phyloP scores from a whole-genome alignment of 306 rosid species.

The Senna tora region DNA sequence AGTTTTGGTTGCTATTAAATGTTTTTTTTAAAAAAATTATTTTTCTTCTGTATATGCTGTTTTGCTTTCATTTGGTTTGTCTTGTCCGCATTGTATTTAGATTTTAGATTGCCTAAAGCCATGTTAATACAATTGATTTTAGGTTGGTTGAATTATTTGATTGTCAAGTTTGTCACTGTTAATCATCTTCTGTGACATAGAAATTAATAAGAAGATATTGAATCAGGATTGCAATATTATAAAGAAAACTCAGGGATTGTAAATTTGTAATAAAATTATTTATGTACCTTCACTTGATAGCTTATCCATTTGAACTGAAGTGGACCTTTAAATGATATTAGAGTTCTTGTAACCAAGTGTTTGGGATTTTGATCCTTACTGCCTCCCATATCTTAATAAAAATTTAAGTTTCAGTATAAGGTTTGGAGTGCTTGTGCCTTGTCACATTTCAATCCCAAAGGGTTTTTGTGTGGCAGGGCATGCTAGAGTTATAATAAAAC shows the following conservation, averaged over 20 bases:
- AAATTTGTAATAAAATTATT: too few relatives aligned
- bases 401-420: background rate
- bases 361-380: background rate
- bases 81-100: background rate
- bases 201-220: slow-evolving; percentile 12
- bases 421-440: background rate
- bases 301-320: too few relatives aligned
- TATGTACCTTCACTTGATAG: background rate
- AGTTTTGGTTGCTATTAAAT: slow-evolving; percentile 14
- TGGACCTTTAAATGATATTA: background rate
- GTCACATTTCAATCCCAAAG: background rate
- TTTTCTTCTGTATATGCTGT: slow-evolving; percentile 25
- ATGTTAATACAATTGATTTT: background rate
- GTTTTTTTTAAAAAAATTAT: slow-evolving; percentile 4
- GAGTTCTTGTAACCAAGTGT: background rate
- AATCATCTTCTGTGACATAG: background rate
- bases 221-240: background rate
- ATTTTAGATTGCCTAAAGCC: slow-evolving; percentile 21
- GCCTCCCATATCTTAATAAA: background rate
- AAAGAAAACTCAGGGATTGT: background rate
- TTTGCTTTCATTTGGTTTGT: background rate
- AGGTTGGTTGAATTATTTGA: slow-evolving; percentile 29
- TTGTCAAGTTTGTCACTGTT: slow-evolving; percentile 20
- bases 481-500: background rate
- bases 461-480: background rate